A percentile compares a stretch with the other conserved stretches of the same genome.
Conservation (phyloP, 176 grass and related monocot species). For the Lolium perenne region DNA sequence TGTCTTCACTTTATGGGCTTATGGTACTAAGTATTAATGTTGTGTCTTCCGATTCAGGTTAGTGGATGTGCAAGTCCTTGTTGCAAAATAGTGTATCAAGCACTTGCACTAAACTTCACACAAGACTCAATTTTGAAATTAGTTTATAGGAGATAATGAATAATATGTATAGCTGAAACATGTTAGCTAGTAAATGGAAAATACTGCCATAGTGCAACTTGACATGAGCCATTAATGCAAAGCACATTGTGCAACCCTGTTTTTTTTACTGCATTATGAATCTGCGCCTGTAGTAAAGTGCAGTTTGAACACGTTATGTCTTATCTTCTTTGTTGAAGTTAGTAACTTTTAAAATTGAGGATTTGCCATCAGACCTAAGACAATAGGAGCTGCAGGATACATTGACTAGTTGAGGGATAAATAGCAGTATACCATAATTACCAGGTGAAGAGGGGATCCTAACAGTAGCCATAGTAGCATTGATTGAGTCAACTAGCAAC, state of each 20-base stretch:
- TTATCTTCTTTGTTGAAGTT: neutral
- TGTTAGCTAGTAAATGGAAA: neutral
- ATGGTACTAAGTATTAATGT: neutral
- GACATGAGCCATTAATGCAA: neutral
- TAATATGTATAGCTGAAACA: neutral
- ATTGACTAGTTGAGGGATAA: neutral
- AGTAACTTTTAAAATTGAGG: neutral
- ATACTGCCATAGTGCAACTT: neutral
- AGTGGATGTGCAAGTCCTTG: neutral
- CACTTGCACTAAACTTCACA: slow-evolving; percentile 18
- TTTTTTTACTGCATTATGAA: neutral
- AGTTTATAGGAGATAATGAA: neutral
- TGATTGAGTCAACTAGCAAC: neutral
- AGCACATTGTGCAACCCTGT: neutral
- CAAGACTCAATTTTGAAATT: neutral
- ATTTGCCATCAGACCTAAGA: neutral
- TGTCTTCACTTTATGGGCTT: neutral
- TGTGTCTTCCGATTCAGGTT: neutral
- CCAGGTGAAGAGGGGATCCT: neutral
- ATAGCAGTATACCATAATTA: neutral
- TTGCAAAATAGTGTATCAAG: neutral
- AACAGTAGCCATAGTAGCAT: neutral
- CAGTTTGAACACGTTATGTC: neutral
- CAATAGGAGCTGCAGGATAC: neutral
- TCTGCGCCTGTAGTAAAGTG: neutral